A percentile compares a stretch with the other conserved stretches of the same genome.
These are phyloP conservation scores for Tubosaeta brunneosetosa DNA, from an alignment of 768 basidiomycete species.

Conservation along the genomic window DNA sequence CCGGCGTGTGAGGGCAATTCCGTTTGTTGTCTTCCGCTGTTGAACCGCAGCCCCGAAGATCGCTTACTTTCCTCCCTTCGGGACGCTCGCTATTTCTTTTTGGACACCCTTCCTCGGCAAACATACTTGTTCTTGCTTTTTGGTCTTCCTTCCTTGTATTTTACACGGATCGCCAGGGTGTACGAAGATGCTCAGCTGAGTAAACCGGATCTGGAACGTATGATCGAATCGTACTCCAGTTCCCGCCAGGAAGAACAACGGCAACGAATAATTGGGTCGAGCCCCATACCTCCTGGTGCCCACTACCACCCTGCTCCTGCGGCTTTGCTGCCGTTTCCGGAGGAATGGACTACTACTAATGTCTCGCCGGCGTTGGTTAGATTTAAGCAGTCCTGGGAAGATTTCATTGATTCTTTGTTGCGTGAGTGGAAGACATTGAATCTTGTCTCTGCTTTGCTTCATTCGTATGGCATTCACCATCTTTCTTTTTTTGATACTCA, in stretches of 20 bases:
- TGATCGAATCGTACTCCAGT: constrained; percentile 35
- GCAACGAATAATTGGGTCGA: constrained; percentile 12
- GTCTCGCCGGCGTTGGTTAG: constrained; percentile 61
- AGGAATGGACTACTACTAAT: constrained; percentile 45
- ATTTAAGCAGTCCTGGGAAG: constrained; percentile 67
- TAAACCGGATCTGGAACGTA: constrained; percentile 60
- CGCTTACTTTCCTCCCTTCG: constrained; percentile 16
- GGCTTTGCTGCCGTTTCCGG: constrained; percentile 41
- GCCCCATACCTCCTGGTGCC: constrained; percentile 28
- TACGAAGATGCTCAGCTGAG: constrained; percentile 79
- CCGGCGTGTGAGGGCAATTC: constrained; percentile 19
- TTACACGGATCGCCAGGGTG: constrained; percentile 69
- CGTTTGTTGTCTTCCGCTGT: constrained; percentile 19
- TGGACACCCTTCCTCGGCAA: constrained; percentile 41
- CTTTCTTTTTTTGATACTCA: neutral
- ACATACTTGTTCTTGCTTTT: constrained; percentile 48
- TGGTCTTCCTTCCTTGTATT: constrained; percentile 74
- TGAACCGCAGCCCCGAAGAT: constrained; percentile 12
- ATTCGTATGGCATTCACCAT: constrained; percentile 35
- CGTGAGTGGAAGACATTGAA: constrained; percentile 77
- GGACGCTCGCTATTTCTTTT: constrained; percentile 22
- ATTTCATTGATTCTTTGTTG: constrained; percentile 62
- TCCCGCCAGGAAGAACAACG: constrained; percentile 13
- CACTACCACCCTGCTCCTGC: constrained; percentile 15
- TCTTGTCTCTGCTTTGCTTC: constrained; percentile 61